Base-by-base conservation (phyloP, 2,329 filamentous ascomycete species). In the Bipolaris victoriae region DNA sequence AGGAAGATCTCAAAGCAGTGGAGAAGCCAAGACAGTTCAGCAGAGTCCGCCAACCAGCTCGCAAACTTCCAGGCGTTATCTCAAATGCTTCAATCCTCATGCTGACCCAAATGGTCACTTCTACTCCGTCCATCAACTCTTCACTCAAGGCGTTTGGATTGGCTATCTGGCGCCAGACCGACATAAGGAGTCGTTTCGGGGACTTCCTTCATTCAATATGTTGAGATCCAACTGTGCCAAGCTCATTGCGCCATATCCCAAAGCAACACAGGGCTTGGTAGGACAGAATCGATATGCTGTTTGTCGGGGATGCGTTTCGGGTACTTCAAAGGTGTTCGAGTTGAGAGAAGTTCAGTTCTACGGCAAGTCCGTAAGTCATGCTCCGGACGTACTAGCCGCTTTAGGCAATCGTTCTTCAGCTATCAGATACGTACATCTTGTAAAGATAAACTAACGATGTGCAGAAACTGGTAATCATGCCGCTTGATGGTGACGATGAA, bases 391-490 rank as follows among this genome's bases (percentile, higher is more conserved):
- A 13, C 7, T 16, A 4, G 26, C 5, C 4, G 15, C 11, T 31
- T 31, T 31, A 31, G 29, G 10, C 29, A 31, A 16, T 49, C 9
- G 11, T 39, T 5, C 4, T 18, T 10, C 20, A 29, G 29, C 24
- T 29, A 16, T n/a, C 7, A 10, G 7, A 7, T n/a, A 24, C 5
- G 13, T 11, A 16, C 22, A 26, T 15, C 7, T 15, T 11, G 11
- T 33, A 20, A 5, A 7, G 26, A n/a, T 7, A 35, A 40, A 6
- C 52, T 64, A 18, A 66, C 18, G 3, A 5, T 1, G 10, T 13
- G 7, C 31, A 69, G 67, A 70, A 62, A 29, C 24, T 66, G 2
- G 57, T 62, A 5, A 55, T 67, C 2, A 60, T 71, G 63, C 58
- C 60, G 0, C 52, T 70, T n/a, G 51, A 55, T 9, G 57, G 50